Base-by-base conservation (phyloP, 768 basidiomycete species). In the Kwoniella botswanensis region DNA sequence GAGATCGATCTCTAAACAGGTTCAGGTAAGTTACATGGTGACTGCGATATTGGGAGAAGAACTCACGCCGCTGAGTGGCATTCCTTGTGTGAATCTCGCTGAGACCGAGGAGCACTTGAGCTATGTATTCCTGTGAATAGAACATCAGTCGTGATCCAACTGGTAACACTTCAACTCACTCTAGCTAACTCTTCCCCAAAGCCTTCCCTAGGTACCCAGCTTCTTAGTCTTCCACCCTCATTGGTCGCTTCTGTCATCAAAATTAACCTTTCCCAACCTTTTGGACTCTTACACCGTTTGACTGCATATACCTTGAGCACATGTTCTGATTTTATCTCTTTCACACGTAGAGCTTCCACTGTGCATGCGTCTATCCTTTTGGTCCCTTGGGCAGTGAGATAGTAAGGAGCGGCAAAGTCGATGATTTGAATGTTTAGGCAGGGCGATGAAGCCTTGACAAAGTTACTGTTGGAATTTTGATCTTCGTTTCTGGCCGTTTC, bases 181-280 rank as follows among this genome's bases (percentile, higher is more conserved):
- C 62, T 71, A 1, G 80, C 76, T 3, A 70, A 41, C 2, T 64
- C 65, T 62, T 82, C 79, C 6, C 68, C 74, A 21, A 80, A 73
- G 2, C 78, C 80, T 26, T 73, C 74, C 21, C 70, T 70, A 3
- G 66, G 72, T 46, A 79, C 50, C 79, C 76, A 81, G 13, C 62
- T 71, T 50, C 58, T 66, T 52, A 83, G 54, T 29, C 60, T 74
- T 1, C 70, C 78, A 15, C 74, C 79, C n/a, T 77, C 76, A 12
- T 9, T 52, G 1, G 70, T 22, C 13, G 63, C 67, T 63, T 83
- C 80, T 2, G 70, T 65, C 13, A 83, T 65, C 21, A 83, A 55
- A n/a, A 77, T 70, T 7, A 83, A 63, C 55, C 82, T 65, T 44
- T 77, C 80, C 79, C 79, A 81, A 1, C 77, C 77, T 58, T 76